A percentile compares a stretch with the other conserved stretches of the same genome.
phyloP scores from a whole-genome alignment of 2,329 filamentous ascomycete species.

The Aspergillus intermedius region DNA sequence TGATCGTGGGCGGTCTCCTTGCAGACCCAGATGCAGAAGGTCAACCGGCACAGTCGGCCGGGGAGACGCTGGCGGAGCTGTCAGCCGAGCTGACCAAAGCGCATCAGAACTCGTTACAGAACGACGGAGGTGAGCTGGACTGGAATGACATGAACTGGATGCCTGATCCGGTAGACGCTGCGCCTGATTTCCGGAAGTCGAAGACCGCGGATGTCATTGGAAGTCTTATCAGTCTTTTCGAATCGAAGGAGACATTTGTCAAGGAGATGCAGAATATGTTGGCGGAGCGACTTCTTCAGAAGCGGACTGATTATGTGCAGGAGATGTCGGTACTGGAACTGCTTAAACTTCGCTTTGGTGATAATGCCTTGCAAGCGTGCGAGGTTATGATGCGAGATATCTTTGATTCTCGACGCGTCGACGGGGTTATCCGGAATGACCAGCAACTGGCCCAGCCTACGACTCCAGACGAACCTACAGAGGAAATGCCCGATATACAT shows the following conservation, averaged over 20 bases:
- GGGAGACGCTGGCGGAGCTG: conserved; percentile 46
- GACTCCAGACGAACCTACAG: conserved; percentile 11
- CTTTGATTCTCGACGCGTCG: conserved; percentile 69
- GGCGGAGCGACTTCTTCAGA: conserved; percentile 67
- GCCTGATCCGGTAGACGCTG: conserved; percentile 87
- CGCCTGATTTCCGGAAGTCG: conserved; percentile 82
- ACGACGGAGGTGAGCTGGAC: conserved; percentile 63
- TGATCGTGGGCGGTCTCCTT: conserved; percentile 59
- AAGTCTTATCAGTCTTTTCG: conserved; percentile 79
- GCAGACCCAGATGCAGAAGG: conserved; percentile 45
- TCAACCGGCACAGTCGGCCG: conserved; percentile 13
- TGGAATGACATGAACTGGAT: conserved; percentile 93
- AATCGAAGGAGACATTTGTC: conserved; percentile 85
- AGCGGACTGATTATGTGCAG: conserved; percentile 65
- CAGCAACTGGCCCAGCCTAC: conserved; percentile 32
- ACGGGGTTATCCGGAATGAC: conserved; percentile 57
- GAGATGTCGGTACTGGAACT: conserved; percentile 78
- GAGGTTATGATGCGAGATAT: conserved; percentile 98
- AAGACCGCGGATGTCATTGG: conserved; percentile 88
- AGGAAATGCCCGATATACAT: conserved; percentile 50
- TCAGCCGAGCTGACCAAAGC: conserved; percentile 46
- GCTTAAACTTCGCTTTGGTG: conserved; percentile 82
- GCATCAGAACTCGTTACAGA: conserved; percentile 36
- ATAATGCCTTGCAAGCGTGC: conserved; percentile 78
- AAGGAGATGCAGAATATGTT: conserved; percentile 87